phyloP scores from a whole-genome alignment of 352 stramenopile genomes.

The Thraustochytrium striatum region DNA sequence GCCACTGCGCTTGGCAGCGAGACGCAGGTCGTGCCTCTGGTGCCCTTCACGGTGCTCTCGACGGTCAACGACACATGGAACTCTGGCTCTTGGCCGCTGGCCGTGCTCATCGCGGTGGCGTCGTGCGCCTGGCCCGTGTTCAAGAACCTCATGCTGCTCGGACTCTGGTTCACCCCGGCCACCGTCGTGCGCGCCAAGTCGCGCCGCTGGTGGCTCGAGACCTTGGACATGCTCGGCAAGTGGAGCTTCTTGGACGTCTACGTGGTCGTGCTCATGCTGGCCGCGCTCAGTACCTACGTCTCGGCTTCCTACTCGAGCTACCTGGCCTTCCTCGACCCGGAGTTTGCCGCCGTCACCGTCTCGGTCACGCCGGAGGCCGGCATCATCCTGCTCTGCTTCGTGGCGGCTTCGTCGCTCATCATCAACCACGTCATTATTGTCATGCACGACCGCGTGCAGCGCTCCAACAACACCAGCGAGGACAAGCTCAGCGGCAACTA shows the following conservation, averaged over 20 bases:
- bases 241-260: slow-evolving; percentile 47
- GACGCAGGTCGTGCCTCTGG: slow-evolving; percentile 18
- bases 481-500: neutral
- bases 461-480: slow-evolving; percentile 11
- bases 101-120: slow-evolving; percentile 28
- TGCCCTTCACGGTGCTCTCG: slow-evolving; percentile 35
- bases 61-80: slow-evolving; percentile 48
- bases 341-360: slow-evolving; percentile 25
- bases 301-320: neutral
- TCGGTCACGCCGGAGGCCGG: slow-evolving; percentile 24
- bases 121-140: slow-evolving; percentile 40
- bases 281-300: slow-evolving; percentile 40
- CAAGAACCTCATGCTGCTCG: slow-evolving; percentile 45
- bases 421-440: slow-evolving; percentile 39
- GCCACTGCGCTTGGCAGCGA: slow-evolving; percentile 36
- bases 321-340: slow-evolving; percentile 7
- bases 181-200: slow-evolving; percentile 10
- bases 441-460: slow-evolving; percentile 5
- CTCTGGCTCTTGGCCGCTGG: slow-evolving; percentile 26
- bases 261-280: slow-evolving; percentile 42
- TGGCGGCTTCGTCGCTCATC: slow-evolving; percentile 15
- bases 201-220: neutral
- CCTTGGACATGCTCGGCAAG: slow-evolving; percentile 47
- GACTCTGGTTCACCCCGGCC: slow-evolving; percentile 29
- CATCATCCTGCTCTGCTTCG: slow-evolving; percentile 23